phyloP scores from a whole-genome alignment of 1,139 yeast genomes.

The Geotrichum carabidarum region DNA sequence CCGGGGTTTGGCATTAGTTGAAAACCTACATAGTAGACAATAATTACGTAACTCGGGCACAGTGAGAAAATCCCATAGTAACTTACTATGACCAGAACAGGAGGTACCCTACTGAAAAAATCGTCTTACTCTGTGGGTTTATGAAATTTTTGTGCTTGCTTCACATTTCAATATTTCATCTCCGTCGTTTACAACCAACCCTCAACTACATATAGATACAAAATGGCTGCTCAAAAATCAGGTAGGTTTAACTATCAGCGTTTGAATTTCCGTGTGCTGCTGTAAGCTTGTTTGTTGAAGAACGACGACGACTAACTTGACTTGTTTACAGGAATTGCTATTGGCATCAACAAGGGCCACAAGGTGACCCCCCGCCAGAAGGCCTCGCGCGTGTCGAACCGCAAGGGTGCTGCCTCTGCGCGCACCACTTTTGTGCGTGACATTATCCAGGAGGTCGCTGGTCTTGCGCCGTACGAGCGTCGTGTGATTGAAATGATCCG shows the following conservation, averaged over 20 bases:
- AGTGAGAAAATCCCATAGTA: too few relatives aligned
- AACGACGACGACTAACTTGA: neutral
- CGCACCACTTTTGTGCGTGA: constrained; percentile 95
- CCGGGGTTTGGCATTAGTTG: too few relatives aligned
- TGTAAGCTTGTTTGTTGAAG: neutral
- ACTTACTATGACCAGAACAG: too few relatives aligned
- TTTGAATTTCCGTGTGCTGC: neutral
- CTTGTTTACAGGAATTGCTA: constrained; percentile 80
- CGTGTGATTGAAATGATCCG: constrained; percentile 98
- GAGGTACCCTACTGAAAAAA: too few relatives aligned
- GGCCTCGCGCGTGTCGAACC: constrained; percentile 90
- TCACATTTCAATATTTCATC: neutral
- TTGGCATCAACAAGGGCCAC: constrained; percentile 99
- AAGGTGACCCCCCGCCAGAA: constrained; percentile 89
- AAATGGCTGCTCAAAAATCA: constrained; percentile 21
- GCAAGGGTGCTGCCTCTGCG: constrained; percentile 95
- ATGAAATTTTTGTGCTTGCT: neutral
- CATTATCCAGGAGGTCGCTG: constrained; percentile 94
- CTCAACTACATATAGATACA: constrained; percentile 3
- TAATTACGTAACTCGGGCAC: too few relatives aligned
- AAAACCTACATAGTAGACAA: too few relatives aligned
- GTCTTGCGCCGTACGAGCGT: constrained; percentile 99
- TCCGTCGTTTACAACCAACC: neutral
- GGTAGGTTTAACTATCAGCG: constrained; percentile 7
- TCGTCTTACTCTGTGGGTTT: neutral